Evolutionary conservation across 1,284 basidiomycete species (phyloP).

Genomic region (Sporisorium scitamineum): DNA sequence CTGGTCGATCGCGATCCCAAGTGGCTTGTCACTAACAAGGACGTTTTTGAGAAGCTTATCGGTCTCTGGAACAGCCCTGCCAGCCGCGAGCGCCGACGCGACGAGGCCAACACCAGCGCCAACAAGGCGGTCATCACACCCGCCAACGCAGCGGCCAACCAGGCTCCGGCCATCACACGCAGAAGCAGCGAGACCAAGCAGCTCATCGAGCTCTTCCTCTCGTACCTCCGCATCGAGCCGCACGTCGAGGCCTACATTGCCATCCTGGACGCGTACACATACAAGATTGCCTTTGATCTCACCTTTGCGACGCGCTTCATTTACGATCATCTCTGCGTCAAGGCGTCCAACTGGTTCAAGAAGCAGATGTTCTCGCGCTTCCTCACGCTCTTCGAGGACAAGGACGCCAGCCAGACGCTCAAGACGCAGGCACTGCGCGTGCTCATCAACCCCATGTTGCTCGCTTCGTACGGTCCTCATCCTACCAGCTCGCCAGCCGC

Average conservation of each 20-base stretch:
- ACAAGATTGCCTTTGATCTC: slow-evolving; percentile 84
- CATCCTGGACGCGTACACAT: slow-evolving; percentile 84
- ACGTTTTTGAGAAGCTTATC: slow-evolving; percentile 67
- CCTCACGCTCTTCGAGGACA: slow-evolving; percentile 83
- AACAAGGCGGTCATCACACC: slow-evolving; percentile 35
- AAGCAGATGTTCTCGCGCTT: slow-evolving; percentile 87
- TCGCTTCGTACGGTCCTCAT: slow-evolving; percentile 76
- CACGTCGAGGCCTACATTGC: slow-evolving; percentile 91
- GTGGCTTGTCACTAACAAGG: slow-evolving; percentile 75
- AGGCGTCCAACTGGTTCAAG: slow-evolving; percentile 76
- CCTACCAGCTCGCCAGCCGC: slow-evolving; percentile 25
- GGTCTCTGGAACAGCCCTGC: slow-evolving; percentile 68
- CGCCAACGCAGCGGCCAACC: slow-evolving; percentile 8
- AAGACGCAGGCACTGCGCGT: slow-evolving; percentile 89
- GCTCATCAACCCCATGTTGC: slow-evolving; percentile 87
- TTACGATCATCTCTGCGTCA: slow-evolving; percentile 82
- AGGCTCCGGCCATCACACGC: slow-evolving; percentile 13
- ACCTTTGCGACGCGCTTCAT: slow-evolving; percentile 87
- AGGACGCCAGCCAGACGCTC: slow-evolving; percentile 78
- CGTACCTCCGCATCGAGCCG: slow-evolving; percentile 74
- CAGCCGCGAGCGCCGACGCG: slow-evolving; percentile 53
- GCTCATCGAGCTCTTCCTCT: slow-evolving; percentile 76
- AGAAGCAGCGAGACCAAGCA: slow-evolving; percentile 75
- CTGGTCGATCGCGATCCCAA: slow-evolving; percentile 77
- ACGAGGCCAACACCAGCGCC: slow-evolving; percentile 48